A percentile compares a stretch with the other conserved stretches of the same genome.
These are phyloP conservation scores for Hypoxylon rickii DNA, from an alignment of 495 filamentous ascomycete genomes.

Conservation along the genomic window DNA sequence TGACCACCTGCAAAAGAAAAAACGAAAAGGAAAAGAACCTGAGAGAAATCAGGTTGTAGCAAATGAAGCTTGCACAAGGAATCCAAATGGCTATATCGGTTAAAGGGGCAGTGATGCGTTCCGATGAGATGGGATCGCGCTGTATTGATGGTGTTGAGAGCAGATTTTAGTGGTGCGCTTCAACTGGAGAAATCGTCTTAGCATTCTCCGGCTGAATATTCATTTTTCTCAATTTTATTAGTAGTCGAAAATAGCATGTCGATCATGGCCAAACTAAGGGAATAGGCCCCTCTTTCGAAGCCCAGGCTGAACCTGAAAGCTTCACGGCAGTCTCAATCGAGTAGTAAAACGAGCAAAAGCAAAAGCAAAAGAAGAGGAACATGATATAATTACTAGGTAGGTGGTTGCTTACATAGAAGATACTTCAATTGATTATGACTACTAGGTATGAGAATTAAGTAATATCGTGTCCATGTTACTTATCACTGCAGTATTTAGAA, in stretches of 20 bases:
- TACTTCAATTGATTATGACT: too few species aligned
- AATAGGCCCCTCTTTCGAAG: constrained; percentile 17
- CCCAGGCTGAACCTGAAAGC: constrained; percentile 22
- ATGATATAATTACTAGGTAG: too few species aligned
- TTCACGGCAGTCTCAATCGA: constrained; percentile 19
- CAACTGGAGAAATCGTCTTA: constrained; percentile 18
- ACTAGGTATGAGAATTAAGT: too few species aligned
- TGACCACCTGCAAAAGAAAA: too few species aligned
- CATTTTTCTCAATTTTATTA: constrained; percentile 10
- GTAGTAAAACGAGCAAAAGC: too few species aligned
- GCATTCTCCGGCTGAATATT: constrained; percentile 25
- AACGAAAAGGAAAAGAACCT: too few species aligned
- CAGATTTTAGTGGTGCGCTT: constrained; percentile 1
- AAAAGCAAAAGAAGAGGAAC: too few species aligned
- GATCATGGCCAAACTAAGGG: constrained; percentile 25
- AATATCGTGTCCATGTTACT: too few species aligned
- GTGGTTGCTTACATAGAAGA: too few species aligned
- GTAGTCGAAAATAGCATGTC: constrained; percentile 7
- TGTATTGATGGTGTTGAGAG: constrained; percentile 2
- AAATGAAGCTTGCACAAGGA: constrained; percentile 14
- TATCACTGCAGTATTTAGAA: too few species aligned
- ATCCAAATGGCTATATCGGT: constrained; percentile 29
- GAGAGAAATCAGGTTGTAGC: constrained; percentile 8
- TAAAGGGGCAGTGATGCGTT: constrained; percentile 19
- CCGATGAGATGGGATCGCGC: constrained; percentile 23